Base-by-base conservation (phyloP, 2,329 filamentous ascomycete genomes). In the Fusarium pininemorale region DNA sequence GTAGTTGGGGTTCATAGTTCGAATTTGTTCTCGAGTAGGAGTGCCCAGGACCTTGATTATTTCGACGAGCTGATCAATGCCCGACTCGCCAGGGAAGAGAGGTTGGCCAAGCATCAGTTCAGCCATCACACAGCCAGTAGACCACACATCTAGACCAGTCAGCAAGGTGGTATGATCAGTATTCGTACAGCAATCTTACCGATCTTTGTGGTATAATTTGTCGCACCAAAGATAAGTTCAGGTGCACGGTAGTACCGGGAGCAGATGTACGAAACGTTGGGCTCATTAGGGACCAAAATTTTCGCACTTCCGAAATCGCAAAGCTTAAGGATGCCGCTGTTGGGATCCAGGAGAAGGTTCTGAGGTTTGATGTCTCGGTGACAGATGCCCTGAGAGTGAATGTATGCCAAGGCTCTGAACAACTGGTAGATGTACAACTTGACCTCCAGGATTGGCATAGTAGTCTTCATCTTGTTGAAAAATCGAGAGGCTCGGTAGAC, bases 401-500 rank as follows among this genome's bases (percentile, higher is more conserved):
- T 99, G 86, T 99, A 99, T 81, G 96, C 96, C 78, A 99, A 89
- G 41, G 96, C 97, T 79, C 96, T 93, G 90, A 99, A 99, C 63
- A 99, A 93, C 87, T 99, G 96, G 86, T 99, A 99, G 82, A 96
- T 99, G 88, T 98, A 99, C 73, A 99, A 92, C 88, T 99, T 99
- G 82, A 98, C 95, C 85, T 99, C 96, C 78, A 99, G 90, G 79
- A 96, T 98, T 22, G 96, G 96, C 96, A 99, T 99, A 60, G 96
- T 98, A 12, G 95, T 97, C 91, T 98, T 99, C 92, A 98, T 93
- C 88, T 99, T 99, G 89, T 97, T 98, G 90, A 99, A 99, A 87
- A 98, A 98, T 80, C 96, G 92, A 74, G 96, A 98, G 48, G 96
- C 96, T 80, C 96, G 92, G 85, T 99, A 99, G 58, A 99, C 96